phyloP scores from a whole-genome alignment of 441 rosid species.

The Pelargonium australe region DNA sequence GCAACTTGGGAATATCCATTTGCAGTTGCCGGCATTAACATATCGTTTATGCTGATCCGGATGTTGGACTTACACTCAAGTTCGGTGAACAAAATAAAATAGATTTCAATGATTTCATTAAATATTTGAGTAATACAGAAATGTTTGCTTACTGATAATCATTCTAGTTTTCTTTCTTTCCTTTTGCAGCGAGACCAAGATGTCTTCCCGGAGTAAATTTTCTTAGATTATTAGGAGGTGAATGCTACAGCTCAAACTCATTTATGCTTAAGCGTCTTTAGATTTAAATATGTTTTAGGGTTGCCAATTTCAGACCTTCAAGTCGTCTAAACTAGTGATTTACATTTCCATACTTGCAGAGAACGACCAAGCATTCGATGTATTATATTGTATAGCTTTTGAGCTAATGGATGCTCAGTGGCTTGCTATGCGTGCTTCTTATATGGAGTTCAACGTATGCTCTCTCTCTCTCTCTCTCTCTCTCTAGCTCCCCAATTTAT shows the following conservation, averaged over 20 bases:
- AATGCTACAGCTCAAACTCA: slow-evolving; percentile 3
- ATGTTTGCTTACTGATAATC: not conserved
- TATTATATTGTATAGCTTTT: slow-evolving; percentile 79
- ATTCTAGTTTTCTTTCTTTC: slow-evolving; percentile 5
- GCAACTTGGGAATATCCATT: slow-evolving; percentile 96
- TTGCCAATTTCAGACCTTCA: not conserved
- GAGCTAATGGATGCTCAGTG: slow-evolving; percentile 99
- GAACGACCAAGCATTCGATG: slow-evolving; percentile 81
- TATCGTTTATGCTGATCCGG: slow-evolving; percentile 61
- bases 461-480: slow-evolving; percentile 18
- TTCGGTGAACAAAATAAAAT: slow-evolving; percentile 21
- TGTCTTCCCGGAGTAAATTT: slow-evolving; percentile 68
- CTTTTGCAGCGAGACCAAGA: slow-evolving; percentile 69
- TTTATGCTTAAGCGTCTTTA: not conserved
- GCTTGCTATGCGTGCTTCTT: slow-evolving; percentile 98
- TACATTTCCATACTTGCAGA: slow-evolving; percentile 40
- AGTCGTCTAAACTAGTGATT: slow-evolving; percentile 6
- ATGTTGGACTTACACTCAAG: slow-evolving; percentile 82
- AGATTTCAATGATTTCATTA: not conserved
- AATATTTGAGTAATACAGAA: not conserved
- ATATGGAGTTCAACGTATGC: slow-evolving; percentile 94
- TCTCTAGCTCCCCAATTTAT: not conserved
- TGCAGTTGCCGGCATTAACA: slow-evolving; percentile 32
- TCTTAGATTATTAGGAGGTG: slow-evolving; percentile 79
- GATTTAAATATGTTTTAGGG: too few species aligned